Evolutionary conservation across 1,284 basidiomycete genomes (phyloP).

Genomic region (Phellinidium pouzarii): DNA sequence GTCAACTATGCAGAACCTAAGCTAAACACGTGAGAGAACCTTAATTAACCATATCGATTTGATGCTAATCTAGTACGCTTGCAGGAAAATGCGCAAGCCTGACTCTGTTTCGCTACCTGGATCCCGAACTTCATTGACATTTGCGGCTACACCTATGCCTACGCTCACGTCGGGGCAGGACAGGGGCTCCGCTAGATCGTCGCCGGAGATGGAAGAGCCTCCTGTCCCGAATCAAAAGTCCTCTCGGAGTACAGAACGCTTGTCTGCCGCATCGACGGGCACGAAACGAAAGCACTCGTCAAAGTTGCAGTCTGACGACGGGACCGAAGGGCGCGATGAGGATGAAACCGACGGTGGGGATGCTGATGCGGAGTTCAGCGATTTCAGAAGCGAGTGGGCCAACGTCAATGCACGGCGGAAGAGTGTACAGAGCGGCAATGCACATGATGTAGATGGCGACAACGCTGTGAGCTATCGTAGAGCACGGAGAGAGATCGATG

Average conservation of each 20-base stretch:
- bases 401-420: slow-evolving; percentile 41
- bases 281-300: slow-evolving; percentile 17
- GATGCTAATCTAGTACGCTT: slow-evolving; percentile 17
- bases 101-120: slow-evolving; percentile 41
- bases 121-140: slow-evolving; percentile 29
- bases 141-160: slow-evolving; percentile 21
- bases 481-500: slow-evolving; percentile 31
- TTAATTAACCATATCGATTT: slow-evolving; percentile 4
- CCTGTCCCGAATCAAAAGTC: too few species aligned
- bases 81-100: slow-evolving; percentile 87
- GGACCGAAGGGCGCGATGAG: slow-evolving; percentile 35
- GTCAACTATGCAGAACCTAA: slow-evolving; percentile 88
- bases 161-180: neutral
- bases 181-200: neutral
- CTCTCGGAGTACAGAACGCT: too few species aligned
- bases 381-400: slow-evolving; percentile 35
- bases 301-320: slow-evolving; percentile 20
- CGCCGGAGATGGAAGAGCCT: slow-evolving; percentile 4
- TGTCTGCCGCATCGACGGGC: too few species aligned
- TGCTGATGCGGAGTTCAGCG: slow-evolving; percentile 56
- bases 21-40: slow-evolving; percentile 69
- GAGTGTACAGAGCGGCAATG: neutral
- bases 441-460: neutral
- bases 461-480: slow-evolving; percentile 36
- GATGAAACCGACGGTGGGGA: slow-evolving; percentile 56